These are phyloP conservation scores for Aurantiochytrium sp. DNA, from an alignment of 108 stramenopile species.

Conservation along the genomic window DNA sequence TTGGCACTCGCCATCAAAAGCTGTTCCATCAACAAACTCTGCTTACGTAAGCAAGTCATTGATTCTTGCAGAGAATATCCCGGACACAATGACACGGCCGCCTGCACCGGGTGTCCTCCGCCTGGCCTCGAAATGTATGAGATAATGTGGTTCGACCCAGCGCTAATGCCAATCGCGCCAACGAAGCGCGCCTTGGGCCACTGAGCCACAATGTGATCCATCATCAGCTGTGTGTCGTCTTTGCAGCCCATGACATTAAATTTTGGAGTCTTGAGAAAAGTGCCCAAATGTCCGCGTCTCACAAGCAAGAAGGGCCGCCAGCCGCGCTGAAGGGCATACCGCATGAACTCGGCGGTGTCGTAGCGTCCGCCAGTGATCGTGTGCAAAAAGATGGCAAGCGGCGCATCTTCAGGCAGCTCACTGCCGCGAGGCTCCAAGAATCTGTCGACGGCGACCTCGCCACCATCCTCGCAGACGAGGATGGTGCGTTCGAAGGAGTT, in stretches of 20 bases:
- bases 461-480: not conserved
- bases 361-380: not conserved
- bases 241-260: not conserved
- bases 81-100: not conserved
- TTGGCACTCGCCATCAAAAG: not conserved
- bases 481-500: not conserved
- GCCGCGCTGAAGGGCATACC: not conserved
- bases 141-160: not conserved
- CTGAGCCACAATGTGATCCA: not conserved
- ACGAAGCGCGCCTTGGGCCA: not conserved
- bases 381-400: not conserved
- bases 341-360: not conserved
- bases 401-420: not conserved
- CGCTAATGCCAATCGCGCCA: not conserved
- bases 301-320: not conserved
- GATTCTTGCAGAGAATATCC: not conserved
- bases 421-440: not conserved
- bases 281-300: not conserved
- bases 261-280: not conserved
- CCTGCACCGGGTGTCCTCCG: not conserved
- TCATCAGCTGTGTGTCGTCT: not conserved
- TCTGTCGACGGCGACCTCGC: not conserved
- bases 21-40: not conserved
- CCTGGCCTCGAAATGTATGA: not conserved
- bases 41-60: not conserved